Conservation (phyloP, 2,329 filamentous ascomycete species). For the Colletotrichum costaricense region DNA sequence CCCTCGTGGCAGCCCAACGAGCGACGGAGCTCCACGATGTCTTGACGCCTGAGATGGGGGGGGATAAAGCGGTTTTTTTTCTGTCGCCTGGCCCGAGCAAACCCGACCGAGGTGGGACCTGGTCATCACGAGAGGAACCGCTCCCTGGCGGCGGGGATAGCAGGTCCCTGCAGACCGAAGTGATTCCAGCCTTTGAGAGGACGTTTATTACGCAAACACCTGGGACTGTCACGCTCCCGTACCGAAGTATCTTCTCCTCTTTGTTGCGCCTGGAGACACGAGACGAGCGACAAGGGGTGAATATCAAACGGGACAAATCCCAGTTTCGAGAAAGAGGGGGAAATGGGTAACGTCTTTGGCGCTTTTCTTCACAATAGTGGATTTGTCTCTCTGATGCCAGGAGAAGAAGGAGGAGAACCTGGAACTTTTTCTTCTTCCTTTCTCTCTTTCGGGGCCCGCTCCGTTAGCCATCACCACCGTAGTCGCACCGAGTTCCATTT, state of each 20-base stretch:
- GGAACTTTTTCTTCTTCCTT: not conserved
- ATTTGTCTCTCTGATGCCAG: not conserved
- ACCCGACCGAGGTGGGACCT: constrained; percentile 19
- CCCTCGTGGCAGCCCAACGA: constrained; percentile 33
- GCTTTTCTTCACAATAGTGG: not conserved
- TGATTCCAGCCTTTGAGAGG: constrained; percentile 20
- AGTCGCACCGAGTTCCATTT: constrained; percentile 29
- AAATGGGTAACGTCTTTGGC: not conserved
- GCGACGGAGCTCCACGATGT: constrained; percentile 4
- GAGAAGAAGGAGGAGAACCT: constrained; percentile 26
- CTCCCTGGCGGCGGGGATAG: not conserved
- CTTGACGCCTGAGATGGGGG: not conserved
- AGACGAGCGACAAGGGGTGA: constrained; percentile 1
- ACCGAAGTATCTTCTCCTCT: not conserved
- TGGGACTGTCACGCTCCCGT: not conserved
- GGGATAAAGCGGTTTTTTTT: not conserved
- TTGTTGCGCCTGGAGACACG: constrained; percentile 8
- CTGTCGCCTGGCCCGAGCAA: constrained; percentile 12
- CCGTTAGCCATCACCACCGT: constrained; percentile 17
- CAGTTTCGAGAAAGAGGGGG: not conserved
- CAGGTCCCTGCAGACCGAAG: constrained; percentile 25
- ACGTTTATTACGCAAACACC: constrained; percentile 17
- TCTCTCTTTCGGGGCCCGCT: not conserved
- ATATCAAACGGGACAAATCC: not conserved
- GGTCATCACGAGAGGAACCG: not conserved